phyloP scores from a whole-genome alignment of 148 eudicot genomes.

The Rhododendron williamsianum region DNA sequence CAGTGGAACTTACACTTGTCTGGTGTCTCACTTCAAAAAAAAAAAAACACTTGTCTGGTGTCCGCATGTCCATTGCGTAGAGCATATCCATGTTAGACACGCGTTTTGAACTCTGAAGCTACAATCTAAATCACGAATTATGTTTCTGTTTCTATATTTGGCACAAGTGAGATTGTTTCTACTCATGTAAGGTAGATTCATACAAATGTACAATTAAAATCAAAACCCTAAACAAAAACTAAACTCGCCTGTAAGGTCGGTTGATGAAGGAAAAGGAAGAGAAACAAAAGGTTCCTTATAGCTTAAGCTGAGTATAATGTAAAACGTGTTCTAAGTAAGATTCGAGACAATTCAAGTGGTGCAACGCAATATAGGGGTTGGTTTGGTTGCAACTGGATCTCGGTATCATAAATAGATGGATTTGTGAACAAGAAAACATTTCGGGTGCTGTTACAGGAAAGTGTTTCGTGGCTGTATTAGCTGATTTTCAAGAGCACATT shows the following conservation, averaged over 20 bases:
- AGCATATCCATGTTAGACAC: background rate
- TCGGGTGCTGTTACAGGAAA: background rate
- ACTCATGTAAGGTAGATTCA: background rate
- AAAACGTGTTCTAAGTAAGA: background rate
- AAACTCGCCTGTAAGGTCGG: background rate
- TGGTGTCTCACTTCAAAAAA: too few relatives aligned
- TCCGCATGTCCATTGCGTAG: background rate
- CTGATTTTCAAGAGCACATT: background rate
- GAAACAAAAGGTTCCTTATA: background rate
- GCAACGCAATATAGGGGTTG: background rate
- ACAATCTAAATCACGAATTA: background rate
- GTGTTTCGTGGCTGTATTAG: background rate
- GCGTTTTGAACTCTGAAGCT: background rate
- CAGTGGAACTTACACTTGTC: background rate
- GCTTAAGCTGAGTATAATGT: background rate
- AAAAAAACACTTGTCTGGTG: background rate
- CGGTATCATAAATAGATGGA: background rate
- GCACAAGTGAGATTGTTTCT: background rate
- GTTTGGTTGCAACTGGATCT: background rate
- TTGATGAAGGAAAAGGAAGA: background rate
- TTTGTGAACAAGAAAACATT: background rate
- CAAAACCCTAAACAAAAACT: background rate
- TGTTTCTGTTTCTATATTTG: background rate
- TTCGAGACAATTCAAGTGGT: background rate
- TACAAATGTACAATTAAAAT: background rate